Evolutionary conservation across 139 green algal genomes (phyloP).

Genomic region (Chlorella sp.): DNA sequence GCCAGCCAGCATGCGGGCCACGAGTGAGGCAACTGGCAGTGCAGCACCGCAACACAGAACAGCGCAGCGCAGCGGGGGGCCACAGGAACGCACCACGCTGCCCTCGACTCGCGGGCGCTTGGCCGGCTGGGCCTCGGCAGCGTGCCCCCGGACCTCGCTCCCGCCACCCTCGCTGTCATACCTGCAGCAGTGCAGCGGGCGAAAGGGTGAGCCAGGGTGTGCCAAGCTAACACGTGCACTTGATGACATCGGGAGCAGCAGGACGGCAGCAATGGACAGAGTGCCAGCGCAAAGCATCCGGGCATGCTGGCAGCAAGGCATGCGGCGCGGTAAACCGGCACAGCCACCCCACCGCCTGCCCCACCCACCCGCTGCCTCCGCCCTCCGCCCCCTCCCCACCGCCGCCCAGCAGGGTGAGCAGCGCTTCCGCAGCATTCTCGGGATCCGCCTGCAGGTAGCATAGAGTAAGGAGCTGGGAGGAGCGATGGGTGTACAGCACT

Average conservation of each 20-base stretch:
- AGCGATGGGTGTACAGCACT: background rate
- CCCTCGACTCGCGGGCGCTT: background rate
- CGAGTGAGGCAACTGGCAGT: too few species aligned
- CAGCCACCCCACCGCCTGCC: background rate
- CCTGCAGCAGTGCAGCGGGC: background rate
- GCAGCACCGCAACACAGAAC: background rate
- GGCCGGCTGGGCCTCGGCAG: background rate
- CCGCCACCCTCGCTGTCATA: background rate
- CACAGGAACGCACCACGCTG: background rate
- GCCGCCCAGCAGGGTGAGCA: slow-evolving; percentile 13
- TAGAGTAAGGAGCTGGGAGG: background rate
- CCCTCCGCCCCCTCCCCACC: background rate
- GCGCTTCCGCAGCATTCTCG: background rate
- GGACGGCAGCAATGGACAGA: background rate
- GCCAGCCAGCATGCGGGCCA: background rate
- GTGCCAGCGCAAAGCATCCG: background rate
- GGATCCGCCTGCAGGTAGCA: slow-evolving; percentile 5
- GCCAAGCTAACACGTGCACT: too few species aligned
- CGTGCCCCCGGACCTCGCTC: background rate
- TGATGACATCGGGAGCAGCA: background rate
- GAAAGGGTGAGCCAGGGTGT: too few species aligned
- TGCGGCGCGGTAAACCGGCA: slow-evolving; percentile 1
- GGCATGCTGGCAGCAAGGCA: background rate
- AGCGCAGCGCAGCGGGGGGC: background rate
- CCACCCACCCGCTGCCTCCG: background rate